Evolutionary conservation across 2,329 filamentous ascomycete species (phyloP).

Genomic region (Penicillium sp.): DNA sequence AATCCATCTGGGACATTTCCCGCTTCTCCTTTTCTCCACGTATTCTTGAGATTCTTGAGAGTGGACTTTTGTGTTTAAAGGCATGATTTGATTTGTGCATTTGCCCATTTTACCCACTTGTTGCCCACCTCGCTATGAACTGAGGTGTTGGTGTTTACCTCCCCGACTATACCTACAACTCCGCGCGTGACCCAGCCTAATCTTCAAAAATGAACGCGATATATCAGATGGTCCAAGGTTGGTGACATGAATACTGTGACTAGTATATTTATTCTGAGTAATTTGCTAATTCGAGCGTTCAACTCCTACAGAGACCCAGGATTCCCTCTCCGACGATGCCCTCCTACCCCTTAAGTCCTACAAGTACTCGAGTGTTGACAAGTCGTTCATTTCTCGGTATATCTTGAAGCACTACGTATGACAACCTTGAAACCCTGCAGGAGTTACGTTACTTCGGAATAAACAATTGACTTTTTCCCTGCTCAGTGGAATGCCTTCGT

Average conservation of each 20-base stretch:
- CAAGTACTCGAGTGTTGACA: slow-evolving; percentile 97
- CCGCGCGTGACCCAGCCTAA: slow-evolving; percentile 17
- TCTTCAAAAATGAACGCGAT: slow-evolving; percentile 31
- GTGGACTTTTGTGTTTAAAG: not conserved
- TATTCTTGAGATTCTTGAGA: not conserved
- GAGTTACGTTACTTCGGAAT: not conserved
- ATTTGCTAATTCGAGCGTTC: not conserved
- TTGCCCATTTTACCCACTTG: slow-evolving; percentile 1
- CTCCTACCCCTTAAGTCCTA: slow-evolving; percentile 89
- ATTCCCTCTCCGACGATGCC: slow-evolving; percentile 79
- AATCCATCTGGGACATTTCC: slow-evolving; percentile 18
- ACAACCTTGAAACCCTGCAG: not conserved
- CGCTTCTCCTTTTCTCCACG: slow-evolving; percentile 6
- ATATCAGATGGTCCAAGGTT: slow-evolving; percentile 38
- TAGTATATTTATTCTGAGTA: not conserved
- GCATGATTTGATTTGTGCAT: slow-evolving; percentile 8
- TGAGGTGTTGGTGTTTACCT: slow-evolving; percentile 7
- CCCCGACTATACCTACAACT: slow-evolving; percentile 8
- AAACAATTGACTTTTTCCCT: not conserved
- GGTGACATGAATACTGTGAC: slow-evolving; percentile 11
- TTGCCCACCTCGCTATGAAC: not conserved
- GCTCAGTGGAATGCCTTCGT: slow-evolving; percentile 93
- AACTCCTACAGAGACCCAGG: slow-evolving; percentile 39
- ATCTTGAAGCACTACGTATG: slow-evolving; percentile 93
- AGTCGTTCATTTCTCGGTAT: slow-evolving; percentile 89